Conservation (phyloP, 2,329 filamentous ascomycete genomes). For the Fusarium nematophilum region DNA sequence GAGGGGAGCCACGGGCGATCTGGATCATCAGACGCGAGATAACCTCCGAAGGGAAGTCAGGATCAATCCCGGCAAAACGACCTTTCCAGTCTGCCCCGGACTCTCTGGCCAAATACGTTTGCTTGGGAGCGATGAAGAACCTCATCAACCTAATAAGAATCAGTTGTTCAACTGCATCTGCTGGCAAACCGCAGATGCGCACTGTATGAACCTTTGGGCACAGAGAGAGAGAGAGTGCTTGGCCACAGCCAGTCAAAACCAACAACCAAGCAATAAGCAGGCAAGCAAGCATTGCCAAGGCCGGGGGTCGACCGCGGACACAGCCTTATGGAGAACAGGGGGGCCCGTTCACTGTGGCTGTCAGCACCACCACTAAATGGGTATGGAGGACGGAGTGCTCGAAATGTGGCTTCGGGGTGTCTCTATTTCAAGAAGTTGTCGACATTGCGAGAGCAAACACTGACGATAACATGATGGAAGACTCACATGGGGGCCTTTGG, state of each 20-base stretch:
- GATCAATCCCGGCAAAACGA: background rate
- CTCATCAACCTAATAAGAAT: background rate
- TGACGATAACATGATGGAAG: too few species aligned
- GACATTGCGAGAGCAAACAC: background rate
- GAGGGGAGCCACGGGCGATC: conserved; percentile 36
- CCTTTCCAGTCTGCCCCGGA: background rate
- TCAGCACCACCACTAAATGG: conserved; percentile 22
- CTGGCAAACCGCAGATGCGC: background rate
- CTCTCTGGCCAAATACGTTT: background rate
- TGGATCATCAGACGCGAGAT: conserved; percentile 13
- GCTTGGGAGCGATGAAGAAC: background rate
- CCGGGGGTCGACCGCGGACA: conserved; percentile 32
- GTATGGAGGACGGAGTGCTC: conserved; percentile 2
- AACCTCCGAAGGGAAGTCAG: conserved; percentile 1
- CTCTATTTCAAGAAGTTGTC: conserved; percentile 10
- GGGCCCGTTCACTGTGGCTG: conserved; percentile 20
- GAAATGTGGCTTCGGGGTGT: conserved; percentile 9
- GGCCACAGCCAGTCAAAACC: conserved; percentile 9
- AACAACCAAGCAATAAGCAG: conserved; percentile 10
- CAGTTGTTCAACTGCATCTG: background rate
- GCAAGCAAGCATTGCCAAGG: conserved; percentile 38
- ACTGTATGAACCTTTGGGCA: background rate
- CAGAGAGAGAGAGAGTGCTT: conserved; percentile 5
- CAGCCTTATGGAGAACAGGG: conserved; percentile 41
- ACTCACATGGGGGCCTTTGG: too few species aligned